Base-by-base conservation (phyloP, 2,329 filamentous ascomycete species). In the Waltergamsia citrina region DNA sequence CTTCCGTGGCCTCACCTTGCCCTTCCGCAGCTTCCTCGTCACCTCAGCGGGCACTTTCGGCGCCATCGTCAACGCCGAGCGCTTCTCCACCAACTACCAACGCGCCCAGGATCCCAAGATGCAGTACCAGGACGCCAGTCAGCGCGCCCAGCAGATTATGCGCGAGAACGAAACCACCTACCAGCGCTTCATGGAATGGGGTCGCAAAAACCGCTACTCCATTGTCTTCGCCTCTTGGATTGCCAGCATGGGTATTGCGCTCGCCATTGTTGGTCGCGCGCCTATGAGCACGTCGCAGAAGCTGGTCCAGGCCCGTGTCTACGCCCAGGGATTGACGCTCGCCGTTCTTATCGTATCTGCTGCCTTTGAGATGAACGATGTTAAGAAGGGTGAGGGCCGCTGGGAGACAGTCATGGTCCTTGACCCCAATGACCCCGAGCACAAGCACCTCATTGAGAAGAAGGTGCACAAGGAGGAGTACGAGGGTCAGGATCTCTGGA, bases 401-500 rank as follows among this genome's bases (percentile, higher is more conserved):
- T 94, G 83, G 83, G 81, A 93, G 71, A 92, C 84, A 3, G 71
- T 94, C 47, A 78, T 79, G 70, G 73, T 92, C 10, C 44, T 88
- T 29, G 84, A 90, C 58, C 83, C 84, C 34, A 69, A 85, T 44
- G 85, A 94, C 54, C 85, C 85, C 3, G 76, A 81, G 60, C 85
- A 88, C 60, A 82, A 86, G 71, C 69, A 82, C 48, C 55, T 87
- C 45, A 84, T 93, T 45, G 85, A 93, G 73, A 90, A 88, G 76
- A 78, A 69, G 63, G 74, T 92, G 35, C 85, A 93, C 57, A 84
- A 87, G 63, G 85, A 93, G 67, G 71, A 84, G 42, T 92, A 93
- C 57, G 72, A 80, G 53, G 85, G 86, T 29, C 85, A 94, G 64
- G 88, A 96, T 59, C 71, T 95, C 49, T 98, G 92, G 92, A 92